Conservation (phyloP, 192 early-diverging fungal genomes). For the Coemansia sp. region DNA sequence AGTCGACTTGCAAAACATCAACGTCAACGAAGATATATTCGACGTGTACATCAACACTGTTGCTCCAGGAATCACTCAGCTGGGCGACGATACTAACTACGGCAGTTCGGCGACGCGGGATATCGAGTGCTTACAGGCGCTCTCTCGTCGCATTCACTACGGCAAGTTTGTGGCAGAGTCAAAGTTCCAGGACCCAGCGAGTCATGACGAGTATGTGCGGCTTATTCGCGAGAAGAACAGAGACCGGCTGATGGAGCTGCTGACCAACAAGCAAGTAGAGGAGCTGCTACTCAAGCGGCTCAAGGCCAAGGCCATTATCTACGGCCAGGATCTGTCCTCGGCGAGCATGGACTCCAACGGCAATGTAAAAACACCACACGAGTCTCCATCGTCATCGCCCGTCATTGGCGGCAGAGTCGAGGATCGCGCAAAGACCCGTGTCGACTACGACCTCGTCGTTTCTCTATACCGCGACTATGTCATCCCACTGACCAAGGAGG, state of each 20-base stretch:
- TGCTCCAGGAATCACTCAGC: constrained; percentile 71
- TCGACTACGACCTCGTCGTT: constrained; percentile 84
- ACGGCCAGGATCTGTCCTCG: constrained; percentile 82
- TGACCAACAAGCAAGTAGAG: constrained; percentile 91
- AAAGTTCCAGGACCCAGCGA: constrained; percentile 85
- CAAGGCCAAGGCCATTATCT: constrained; percentile 88
- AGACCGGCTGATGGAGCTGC: constrained; percentile 77
- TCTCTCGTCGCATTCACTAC: constrained; percentile 94
- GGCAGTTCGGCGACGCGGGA: constrained; percentile 94
- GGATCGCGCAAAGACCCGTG: constrained; percentile 53
- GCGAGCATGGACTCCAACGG: constrained; percentile 34
- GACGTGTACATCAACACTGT: constrained; percentile 83
- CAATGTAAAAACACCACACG: neutral
- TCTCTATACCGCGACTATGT: constrained; percentile 92
- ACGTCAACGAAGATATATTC: constrained; percentile 86
- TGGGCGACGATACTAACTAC: constrained; percentile 88
- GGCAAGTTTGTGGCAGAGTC: constrained; percentile 98
- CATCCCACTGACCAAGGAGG: constrained; percentile 97
- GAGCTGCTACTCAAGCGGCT: constrained; percentile 79
- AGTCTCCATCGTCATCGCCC: neutral
- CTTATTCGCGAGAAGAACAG: constrained; percentile 75
- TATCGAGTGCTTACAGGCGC: constrained; percentile 88
- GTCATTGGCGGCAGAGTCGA: constrained; percentile 36
- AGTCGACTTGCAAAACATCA: constrained; percentile 76
- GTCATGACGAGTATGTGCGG: constrained; percentile 76